These are phyloP conservation scores for Farysia itapuensis DNA, from an alignment of 1,284 basidiomycete genomes.

Conservation along the genomic window DNA sequence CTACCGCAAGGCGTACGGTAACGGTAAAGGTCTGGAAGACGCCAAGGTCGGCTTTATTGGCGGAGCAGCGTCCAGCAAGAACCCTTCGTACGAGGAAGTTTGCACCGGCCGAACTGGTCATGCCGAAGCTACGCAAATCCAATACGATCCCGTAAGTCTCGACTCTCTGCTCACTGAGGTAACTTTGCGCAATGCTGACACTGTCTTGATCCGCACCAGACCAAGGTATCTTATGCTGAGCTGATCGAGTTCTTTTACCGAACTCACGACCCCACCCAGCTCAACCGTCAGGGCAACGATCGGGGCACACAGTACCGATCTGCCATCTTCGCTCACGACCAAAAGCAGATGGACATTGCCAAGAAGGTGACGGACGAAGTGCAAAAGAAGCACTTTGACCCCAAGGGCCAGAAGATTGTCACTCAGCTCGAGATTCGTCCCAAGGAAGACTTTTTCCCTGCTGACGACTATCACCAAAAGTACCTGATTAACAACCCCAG, in stretches of 20 bases:
- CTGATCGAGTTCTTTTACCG: conserved; percentile 70
- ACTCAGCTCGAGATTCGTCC: conserved; percentile 63
- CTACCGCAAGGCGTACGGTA: conserved; percentile 50
- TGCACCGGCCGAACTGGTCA: conserved; percentile 75
- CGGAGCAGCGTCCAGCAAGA: conserved; percentile 47
- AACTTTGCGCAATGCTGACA: too few species aligned
- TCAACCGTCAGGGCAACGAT: conserved; percentile 60
- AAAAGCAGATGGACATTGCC: conserved; percentile 76
- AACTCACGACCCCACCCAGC: conserved; percentile 86
- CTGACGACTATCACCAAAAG: conserved; percentile 57
- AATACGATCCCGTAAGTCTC: conserved; percentile 71
- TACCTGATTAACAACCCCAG: conserved; percentile 53
- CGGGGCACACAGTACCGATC: conserved; percentile 75
- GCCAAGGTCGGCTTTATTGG: conserved; percentile 55
- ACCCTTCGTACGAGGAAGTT: conserved; percentile 71
- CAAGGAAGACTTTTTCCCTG: conserved; percentile 36
- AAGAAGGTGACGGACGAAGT: conserved; percentile 80
- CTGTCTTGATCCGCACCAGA: too few species aligned
- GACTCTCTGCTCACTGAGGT: too few species aligned
- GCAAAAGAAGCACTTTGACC: conserved; percentile 73
- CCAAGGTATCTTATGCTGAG: conserved; percentile 75
- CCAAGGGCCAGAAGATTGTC: conserved; percentile 74
- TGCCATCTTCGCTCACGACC: conserved; percentile 79
- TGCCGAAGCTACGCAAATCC: conserved; percentile 83
- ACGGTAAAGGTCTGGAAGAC: conserved; percentile 53